Evolutionary conservation across 345 rosid genomes (phyloP).

Genomic region (Erodium maritimum): DNA sequence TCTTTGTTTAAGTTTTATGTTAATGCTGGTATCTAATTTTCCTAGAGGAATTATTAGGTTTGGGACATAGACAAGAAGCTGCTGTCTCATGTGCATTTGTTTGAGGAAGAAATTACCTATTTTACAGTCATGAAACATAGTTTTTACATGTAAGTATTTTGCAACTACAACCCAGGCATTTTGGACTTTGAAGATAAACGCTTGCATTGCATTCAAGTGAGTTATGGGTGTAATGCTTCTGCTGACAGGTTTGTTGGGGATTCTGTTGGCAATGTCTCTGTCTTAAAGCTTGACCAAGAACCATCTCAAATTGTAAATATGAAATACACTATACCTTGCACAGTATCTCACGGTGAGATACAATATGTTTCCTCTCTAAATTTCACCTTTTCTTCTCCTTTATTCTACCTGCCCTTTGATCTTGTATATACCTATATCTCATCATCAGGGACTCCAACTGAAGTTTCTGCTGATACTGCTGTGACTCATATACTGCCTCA

Average conservation of each 20-base stretch:
- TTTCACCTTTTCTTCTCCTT: background rate
- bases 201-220: too few species aligned
- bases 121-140: constrained; percentile 49
- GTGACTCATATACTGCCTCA: constrained; percentile 54
- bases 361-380: background rate
- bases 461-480: constrained; percentile 39
- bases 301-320: constrained; percentile 27
- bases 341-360: constrained; percentile 60
- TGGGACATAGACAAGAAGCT: constrained; percentile 75
- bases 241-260: constrained; percentile 67
- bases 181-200: too few species aligned
- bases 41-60: constrained; percentile 32
- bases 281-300: constrained; percentile 54
- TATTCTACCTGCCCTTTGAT: too few species aligned
- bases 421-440: constrained; percentile 7
- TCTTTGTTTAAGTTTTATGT: background rate
- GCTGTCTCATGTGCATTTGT: constrained; percentile 37
- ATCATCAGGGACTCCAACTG: constrained; percentile 46
- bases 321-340: constrained; percentile 61
- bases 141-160: constrained; percentile 51
- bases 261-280: constrained; percentile 54
- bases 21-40: constrained; percentile 3
- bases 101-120: constrained; percentile 50
- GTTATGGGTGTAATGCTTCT: constrained; percentile 1
- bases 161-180: background rate